phyloP scores from a whole-genome alignment of 306 rosid genomes.

The Hippophae gyantsensis region DNA sequence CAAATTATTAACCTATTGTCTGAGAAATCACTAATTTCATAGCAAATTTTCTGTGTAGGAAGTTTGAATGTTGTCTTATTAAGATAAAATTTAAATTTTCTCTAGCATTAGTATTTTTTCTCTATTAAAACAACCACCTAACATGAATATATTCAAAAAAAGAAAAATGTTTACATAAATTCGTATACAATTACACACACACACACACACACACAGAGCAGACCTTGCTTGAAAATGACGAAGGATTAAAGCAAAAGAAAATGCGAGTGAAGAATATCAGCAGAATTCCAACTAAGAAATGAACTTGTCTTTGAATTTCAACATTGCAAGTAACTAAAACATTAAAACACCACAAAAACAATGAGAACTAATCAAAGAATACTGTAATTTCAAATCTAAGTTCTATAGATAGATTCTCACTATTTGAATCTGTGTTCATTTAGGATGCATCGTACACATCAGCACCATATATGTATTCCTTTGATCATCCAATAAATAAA shows the following conservation, averaged over 20 bases:
- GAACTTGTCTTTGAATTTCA: constrained; percentile 20
- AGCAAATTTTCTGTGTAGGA: too few species aligned
- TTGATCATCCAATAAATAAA: not conserved
- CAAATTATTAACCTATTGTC: too few species aligned
- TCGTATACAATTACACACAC: not conserved
- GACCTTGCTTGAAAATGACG: constrained; percentile 43
- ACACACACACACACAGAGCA: too few species aligned
- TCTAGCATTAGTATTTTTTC: too few species aligned
- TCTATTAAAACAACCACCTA: too few species aligned
- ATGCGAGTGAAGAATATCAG: constrained; percentile 18
- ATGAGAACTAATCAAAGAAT: not conserved
- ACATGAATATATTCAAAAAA: not conserved
- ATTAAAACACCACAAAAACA: constrained; percentile 1
- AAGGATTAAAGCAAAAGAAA: constrained; percentile 28
- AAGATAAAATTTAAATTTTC: too few species aligned
- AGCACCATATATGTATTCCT: not conserved
- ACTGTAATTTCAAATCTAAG: not conserved
- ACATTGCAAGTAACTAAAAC: constrained; percentile 25
- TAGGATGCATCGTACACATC: not conserved
- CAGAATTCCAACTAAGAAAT: constrained; percentile 26
- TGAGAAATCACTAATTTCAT: too few species aligned
- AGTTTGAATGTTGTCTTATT: too few species aligned
- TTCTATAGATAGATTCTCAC: not conserved
- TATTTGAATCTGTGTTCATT: not conserved
- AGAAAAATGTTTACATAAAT: not conserved